These are phyloP conservation scores for Conoideocrella luteorostrata DNA, from an alignment of 2,329 filamentous ascomycete species.

Conservation along the genomic window DNA sequence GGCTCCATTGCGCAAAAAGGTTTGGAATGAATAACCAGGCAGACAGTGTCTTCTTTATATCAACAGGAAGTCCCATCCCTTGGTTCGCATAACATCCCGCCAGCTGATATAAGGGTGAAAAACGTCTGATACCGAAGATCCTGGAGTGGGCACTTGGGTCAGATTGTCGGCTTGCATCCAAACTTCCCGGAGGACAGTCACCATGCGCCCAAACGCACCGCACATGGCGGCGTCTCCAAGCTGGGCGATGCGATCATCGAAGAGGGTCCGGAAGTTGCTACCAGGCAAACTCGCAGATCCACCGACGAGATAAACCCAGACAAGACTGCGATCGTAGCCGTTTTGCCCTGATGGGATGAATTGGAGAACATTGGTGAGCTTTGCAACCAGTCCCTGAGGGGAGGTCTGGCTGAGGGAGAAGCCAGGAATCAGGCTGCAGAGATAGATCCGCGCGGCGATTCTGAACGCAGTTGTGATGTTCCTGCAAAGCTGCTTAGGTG, in stretches of 20 bases:
- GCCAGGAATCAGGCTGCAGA: conserved; percentile 90
- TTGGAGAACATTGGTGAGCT: conserved; percentile 68
- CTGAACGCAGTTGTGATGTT: conserved; percentile 92
- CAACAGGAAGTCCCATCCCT: conserved; percentile 87
- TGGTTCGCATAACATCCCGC: conserved; percentile 88
- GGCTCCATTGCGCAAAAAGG: too few species aligned
- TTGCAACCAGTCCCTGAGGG: conserved; percentile 70
- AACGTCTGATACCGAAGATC: conserved; percentile 29
- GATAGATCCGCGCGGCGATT: conserved; percentile 86
- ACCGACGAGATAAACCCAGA: conserved; percentile 88
- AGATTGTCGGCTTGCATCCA: conserved; percentile 71
- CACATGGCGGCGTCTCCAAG: conserved; percentile 72
- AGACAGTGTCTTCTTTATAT: too few species aligned
- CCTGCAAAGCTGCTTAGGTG: conserved; percentile 73
- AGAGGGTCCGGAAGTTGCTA: conserved; percentile 71
- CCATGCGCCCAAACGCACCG: conserved; percentile 81
- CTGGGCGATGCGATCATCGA: conserved; percentile 65
- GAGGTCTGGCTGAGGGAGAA: conserved; percentile 70
- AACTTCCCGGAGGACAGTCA: conserved; percentile 70
- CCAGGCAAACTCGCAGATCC: conserved; percentile 69
- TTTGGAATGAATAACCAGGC: too few species aligned
- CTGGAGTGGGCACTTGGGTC: conserved; percentile 28
- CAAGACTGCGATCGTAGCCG: conserved; percentile 84
- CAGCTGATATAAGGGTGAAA: conserved; percentile 72
- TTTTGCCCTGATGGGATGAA: conserved; percentile 74